These are phyloP conservation scores for Yamadazyma friedrichii DNA, from an alignment of 1,139 yeast species.

Conservation along the genomic window DNA sequence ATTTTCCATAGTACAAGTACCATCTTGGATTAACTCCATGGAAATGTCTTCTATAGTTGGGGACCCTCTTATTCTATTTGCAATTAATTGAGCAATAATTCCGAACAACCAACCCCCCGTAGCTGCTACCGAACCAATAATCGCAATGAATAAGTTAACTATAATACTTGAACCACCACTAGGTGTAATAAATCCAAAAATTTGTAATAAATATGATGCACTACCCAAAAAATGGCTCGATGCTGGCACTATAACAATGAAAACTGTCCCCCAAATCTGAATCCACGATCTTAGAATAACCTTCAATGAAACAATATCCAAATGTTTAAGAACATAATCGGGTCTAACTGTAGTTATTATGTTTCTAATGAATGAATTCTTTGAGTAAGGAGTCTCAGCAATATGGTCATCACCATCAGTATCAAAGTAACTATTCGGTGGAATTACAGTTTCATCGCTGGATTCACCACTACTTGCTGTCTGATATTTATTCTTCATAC, in stretches of 20 bases:
- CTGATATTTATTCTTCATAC: not conserved
- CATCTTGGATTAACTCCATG: slow-evolving; percentile 22
- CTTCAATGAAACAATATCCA: slow-evolving; percentile 26
- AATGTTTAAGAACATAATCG: slow-evolving; percentile 26
- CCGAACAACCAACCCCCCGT: slow-evolving; percentile 26
- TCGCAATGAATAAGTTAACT: slow-evolving; percentile 17
- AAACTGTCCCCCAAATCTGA: slow-evolving; percentile 27
- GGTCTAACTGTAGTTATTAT: slow-evolving; percentile 19
- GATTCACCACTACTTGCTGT: not conserved
- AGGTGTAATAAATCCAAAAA: slow-evolving; percentile 27
- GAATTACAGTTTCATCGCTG: not conserved
- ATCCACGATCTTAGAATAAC: slow-evolving; percentile 27
- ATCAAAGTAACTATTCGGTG: slow-evolving; percentile 7
- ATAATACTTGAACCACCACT: slow-evolving; percentile 31
- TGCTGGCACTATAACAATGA: slow-evolving; percentile 25
- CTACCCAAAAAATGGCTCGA: slow-evolving; percentile 30
- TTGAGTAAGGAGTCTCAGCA: not conserved
- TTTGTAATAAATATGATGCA: slow-evolving; percentile 28
- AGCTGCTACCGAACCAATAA: slow-evolving; percentile 18
- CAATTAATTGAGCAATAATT: slow-evolving; percentile 26
- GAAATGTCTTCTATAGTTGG: slow-evolving; percentile 21
- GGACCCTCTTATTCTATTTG: slow-evolving; percentile 25
- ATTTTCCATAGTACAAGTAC: slow-evolving; percentile 25
- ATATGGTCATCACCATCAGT: slow-evolving; percentile 1
- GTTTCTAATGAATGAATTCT: slow-evolving; percentile 10